Evolutionary conservation across 176 grass and related monocot genomes (phyloP), one percentile per base, ranked within the genome.

Genomic region (Oryza nivara): DNA sequence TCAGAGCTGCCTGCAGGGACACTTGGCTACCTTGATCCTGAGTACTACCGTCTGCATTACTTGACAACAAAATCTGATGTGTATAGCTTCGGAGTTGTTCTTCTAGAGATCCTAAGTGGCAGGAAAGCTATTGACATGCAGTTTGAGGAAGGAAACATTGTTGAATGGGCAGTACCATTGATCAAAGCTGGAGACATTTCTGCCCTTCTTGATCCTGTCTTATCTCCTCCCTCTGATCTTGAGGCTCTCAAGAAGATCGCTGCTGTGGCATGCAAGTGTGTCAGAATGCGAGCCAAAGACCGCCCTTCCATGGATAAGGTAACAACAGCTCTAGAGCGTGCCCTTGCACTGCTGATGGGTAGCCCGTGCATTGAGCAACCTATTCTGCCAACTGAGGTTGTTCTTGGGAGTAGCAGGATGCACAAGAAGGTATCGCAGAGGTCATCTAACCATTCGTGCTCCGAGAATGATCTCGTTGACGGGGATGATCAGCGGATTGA

Each of bases 91-190:
- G 96, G 96, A 76, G 96, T 98, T 68, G 89, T 98, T 75, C 93
- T 98, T 81, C 68, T 98, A 10, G 96, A 98, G 88, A 95, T 98
- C 26, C 73, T 95, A 51, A 98, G 96, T 52, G 96, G 96, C 23
- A 87, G 96, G 45, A 98, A 95, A 88, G 96, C 96, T 6, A 98
- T 98, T 11, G 96, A 98, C 74, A 95, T 98, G 96, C 96, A 98
- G 48, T 95, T 85, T 22, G 93, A 98, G 68, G 96, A 98, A 92
- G 96, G 96, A 15, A 98, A 98, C 52, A 95, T 98, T 68, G 96
- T 98, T 75, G 87, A 98, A 92, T 98, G 96, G 96, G 93, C 89
- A 45, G 93, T 93, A 8, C 96, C 93, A 12, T 85, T 98, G 68
- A 95, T 98, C 78, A 98, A 94, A 81, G 83, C 96, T 4, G 96